These are phyloP conservation scores for Exserohilum turcica DNA, from an alignment of 2,329 filamentous ascomycete genomes.

Conservation along the genomic window DNA sequence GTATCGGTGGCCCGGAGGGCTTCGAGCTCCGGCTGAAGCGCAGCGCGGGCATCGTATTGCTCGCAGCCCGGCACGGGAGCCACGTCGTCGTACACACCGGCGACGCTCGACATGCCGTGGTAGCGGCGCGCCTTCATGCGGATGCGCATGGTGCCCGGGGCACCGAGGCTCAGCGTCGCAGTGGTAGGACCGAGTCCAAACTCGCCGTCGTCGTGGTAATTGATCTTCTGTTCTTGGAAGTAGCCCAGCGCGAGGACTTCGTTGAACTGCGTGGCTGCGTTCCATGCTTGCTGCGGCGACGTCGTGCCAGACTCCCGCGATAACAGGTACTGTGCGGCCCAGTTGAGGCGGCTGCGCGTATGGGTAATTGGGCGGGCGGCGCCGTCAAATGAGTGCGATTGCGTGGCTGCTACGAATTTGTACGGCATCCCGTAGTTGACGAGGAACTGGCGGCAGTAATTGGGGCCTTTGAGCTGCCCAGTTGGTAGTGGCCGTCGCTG, in stretches of 20 bases:
- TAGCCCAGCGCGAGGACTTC: constrained; percentile 68
- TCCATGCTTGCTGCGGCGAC: constrained; percentile 9
- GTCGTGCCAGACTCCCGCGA: constrained; percentile 23
- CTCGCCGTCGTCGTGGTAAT: constrained; percentile 71
- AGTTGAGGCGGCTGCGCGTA: constrained; percentile 60
- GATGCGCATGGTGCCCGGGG: constrained; percentile 63
- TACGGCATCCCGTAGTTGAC: constrained; percentile 68
- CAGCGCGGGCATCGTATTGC: constrained; percentile 44
- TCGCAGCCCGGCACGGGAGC: constrained; percentile 36
- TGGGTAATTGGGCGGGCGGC: constrained; percentile 53
- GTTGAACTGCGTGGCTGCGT: constrained; percentile 58
- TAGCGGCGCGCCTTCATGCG: constrained; percentile 60
- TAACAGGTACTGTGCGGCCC: constrained; percentile 57
- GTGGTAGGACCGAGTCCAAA: constrained; percentile 65
- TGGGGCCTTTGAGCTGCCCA: constrained; percentile 48
- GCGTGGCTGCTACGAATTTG: constrained; percentile 65
- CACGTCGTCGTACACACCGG: constrained; percentile 41
- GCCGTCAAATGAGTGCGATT: constrained; percentile 28
- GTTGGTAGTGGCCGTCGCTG: constrained; percentile 19
- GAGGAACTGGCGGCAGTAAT: constrained; percentile 58
- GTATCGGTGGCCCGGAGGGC: constrained; percentile 23
- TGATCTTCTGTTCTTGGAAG: constrained; percentile 64
- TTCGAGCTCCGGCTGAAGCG: constrained; percentile 37
- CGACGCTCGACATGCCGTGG: constrained; percentile 40
- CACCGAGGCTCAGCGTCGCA: constrained; percentile 63